These are phyloP conservation scores for Zoysia japonica DNA, from an alignment of 176 grass and related monocot genomes.

Conservation along the genomic window DNA sequence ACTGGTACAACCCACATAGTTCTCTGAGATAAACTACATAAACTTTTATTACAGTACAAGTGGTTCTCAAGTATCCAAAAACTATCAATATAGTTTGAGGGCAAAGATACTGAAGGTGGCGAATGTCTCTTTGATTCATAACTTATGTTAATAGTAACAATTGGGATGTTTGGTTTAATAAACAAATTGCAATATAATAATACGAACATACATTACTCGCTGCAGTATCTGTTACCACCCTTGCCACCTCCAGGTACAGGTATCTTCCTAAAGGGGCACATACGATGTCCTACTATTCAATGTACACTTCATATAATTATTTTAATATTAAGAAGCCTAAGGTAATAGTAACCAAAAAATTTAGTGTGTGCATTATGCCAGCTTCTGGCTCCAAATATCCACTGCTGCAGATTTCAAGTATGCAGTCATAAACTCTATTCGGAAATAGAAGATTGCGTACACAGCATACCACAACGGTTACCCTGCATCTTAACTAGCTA, in stretches of 20 bases:
- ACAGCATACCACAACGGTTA: not conserved
- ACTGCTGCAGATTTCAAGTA: not conserved
- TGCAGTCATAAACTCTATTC: not conserved
- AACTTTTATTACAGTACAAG: not conserved
- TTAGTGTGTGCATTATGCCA: not conserved
- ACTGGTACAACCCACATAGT: not conserved
- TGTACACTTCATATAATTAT: not conserved
- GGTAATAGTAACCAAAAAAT: constrained; percentile 4
- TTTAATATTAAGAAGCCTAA: not conserved
- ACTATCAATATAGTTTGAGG: constrained; percentile 2
- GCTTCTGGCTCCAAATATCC: constrained; percentile 14
- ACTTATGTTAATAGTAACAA: not conserved
- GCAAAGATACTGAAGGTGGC: not conserved
- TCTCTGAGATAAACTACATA: constrained; percentile 2
- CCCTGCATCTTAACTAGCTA: not conserved
- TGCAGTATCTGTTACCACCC: not conserved
- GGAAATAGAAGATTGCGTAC: constrained; percentile 5
- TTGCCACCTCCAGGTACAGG: not conserved
- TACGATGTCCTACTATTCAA: not conserved
- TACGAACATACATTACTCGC: not conserved
- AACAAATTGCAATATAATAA: not conserved
- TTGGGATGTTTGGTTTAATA: not conserved
- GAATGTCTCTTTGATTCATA: not conserved
- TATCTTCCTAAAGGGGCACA: not conserved
- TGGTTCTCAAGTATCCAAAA: not conserved